Base-by-base conservation (phyloP, 208 protist genomes). In the Wallacemonas sp. region DNA sequence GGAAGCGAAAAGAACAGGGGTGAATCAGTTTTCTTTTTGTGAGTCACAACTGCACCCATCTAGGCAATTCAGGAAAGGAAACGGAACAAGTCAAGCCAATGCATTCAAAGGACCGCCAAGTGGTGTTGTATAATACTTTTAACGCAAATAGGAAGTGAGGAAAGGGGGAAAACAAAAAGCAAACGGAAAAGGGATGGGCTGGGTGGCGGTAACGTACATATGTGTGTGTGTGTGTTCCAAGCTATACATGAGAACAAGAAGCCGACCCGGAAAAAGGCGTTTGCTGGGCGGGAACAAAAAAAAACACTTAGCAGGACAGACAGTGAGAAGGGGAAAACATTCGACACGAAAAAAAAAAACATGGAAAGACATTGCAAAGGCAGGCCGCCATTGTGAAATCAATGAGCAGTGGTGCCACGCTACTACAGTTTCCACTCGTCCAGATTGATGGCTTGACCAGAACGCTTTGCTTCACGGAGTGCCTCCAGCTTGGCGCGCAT, bases 401-500 rank as follows among this genome's bases (percentile, higher is more conserved):
- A 26, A 49, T 8, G 44, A 49, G n/a, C 44, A 41, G 36, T 41
- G 9, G 6, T 41, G 9, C 36, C 36, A 41, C 14, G 9, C 36
- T 41, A 47, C 54, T 74, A 93, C 61, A 94, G 46, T 63, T 91
- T 88, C 84, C 83, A 94, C 32, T 94, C 88, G 44, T 94, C 84
- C 24, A 93, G 58, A 47, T 95, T 90, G 63, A 95, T 91, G 19
- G 80, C 74, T 60, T 90, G 66, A 33, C 89, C 89, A 39, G 87
- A 78, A 16, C 64, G 65, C 68, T 93, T 92, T 1, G 89, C 89
- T 48, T 88, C 78, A 2, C 89, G 80, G 6, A 95, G 75, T 12
- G 87, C 87, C 48, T 95, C 87, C n/a, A 95, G 75, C 38, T 93
- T 95, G n/a, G 86, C 81, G 33, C 74, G 77, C 89, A 95, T 95